These are phyloP conservation scores for Entophlyctis luteolus DNA, from an alignment of 192 early-diverging fungal genomes.

Conservation along the genomic window DNA sequence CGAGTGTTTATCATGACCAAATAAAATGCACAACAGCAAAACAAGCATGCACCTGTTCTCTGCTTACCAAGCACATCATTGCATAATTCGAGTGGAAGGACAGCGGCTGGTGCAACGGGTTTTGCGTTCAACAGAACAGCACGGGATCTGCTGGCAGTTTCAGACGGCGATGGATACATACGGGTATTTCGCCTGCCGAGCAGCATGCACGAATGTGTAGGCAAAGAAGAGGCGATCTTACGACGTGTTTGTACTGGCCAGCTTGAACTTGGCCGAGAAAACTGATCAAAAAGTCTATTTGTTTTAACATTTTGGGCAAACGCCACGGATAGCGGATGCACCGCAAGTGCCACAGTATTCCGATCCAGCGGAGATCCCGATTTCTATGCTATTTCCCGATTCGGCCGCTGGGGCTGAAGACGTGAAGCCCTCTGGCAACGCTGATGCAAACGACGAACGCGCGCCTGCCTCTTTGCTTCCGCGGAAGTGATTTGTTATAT, in stretches of 20 bases:
- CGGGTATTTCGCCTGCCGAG: slow-evolving; percentile 5
- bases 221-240: slow-evolving; percentile 5
- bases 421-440: too few species aligned
- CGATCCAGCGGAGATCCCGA: too few species aligned
- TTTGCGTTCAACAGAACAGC: slow-evolving; percentile 12
- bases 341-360: too few species aligned
- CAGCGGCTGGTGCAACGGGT: background rate
- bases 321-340: too few species aligned
- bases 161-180: background rate
- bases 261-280: too few species aligned
- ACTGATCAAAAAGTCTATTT: too few species aligned
- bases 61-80: background rate
- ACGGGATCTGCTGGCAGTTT: background rate
- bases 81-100: background rate
- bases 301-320: too few species aligned
- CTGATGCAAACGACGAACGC: too few species aligned
- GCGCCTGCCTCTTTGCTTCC: too few species aligned
- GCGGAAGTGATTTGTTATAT: too few species aligned
- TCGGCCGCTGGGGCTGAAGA: too few species aligned
- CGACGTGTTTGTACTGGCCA: background rate
- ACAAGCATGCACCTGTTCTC: slow-evolving; percentile 8
- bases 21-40: slow-evolving; percentile 9
- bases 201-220: slow-evolving; percentile 12
- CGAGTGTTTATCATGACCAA: background rate
- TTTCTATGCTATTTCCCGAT: too few species aligned